A percentile compares a stretch with the other conserved stretches of the same genome.
Evolutionary conservation across 1,139 yeast genomes (phyloP).

Genomic region (Waltiozyma sp.): DNA sequence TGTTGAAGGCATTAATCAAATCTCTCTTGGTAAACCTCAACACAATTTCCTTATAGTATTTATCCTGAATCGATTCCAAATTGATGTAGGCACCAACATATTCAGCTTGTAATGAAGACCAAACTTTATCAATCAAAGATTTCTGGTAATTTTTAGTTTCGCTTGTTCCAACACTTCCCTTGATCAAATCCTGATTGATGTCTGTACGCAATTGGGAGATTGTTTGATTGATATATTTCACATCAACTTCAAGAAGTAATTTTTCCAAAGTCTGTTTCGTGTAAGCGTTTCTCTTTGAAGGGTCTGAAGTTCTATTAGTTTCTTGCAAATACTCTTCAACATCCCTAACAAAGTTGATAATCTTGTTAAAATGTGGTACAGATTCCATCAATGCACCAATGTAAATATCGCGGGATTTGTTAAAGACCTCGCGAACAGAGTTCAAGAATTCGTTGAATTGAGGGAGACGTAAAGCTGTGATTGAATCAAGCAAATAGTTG

Average conservation of each 20-base stretch:
- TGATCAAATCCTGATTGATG: slow-evolving; percentile 48
- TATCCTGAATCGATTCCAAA: slow-evolving; percentile 29
- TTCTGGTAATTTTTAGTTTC: slow-evolving; percentile 19
- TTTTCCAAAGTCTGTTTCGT: slow-evolving; percentile 49
- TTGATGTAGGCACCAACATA: slow-evolving; percentile 32
- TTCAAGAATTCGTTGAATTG: slow-evolving; percentile 15
- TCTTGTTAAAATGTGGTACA: slow-evolving; percentile 35
- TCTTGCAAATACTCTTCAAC: slow-evolving; percentile 43
- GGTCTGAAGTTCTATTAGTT: slow-evolving; percentile 24
- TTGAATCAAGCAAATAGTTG: slow-evolving; percentile 42
- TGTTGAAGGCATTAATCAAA: slow-evolving; percentile 30
- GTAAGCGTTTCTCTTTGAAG: slow-evolving; percentile 53
- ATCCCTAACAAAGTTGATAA: slow-evolving; percentile 55
- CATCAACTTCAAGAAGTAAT: slow-evolving; percentile 43
- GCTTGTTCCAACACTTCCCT: slow-evolving; percentile 11
- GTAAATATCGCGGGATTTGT: slow-evolving; percentile 29
- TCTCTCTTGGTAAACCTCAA: slow-evolving; percentile 32
- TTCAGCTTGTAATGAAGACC: slow-evolving; percentile 43
- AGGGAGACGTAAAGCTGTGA: slow-evolving; percentile 17
- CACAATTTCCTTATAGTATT: slow-evolving; percentile 31
- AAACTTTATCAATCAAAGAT: slow-evolving; percentile 33
- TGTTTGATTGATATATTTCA: slow-evolving; percentile 45
- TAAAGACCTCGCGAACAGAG: slow-evolving; percentile 5
- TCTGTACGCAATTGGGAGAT: slow-evolving; percentile 46
- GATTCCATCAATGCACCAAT: slow-evolving; percentile 19